Base-by-base conservation (phyloP, 805 yeast genomes). In the Starmerella bacillaris region DNA sequence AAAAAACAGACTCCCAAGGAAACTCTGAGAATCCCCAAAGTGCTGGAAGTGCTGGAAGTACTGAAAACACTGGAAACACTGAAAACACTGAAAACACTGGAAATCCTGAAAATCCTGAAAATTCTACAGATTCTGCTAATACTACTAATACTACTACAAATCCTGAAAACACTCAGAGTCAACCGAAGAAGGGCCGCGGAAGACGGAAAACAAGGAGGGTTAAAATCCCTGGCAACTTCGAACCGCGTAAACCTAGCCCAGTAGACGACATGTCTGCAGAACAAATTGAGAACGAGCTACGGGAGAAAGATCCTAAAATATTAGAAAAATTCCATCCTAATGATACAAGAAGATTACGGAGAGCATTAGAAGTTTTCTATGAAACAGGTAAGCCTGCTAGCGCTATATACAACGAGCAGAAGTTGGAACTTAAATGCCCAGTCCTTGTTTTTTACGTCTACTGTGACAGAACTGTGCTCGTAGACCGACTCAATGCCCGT, bases 251-350 rank as follows among this genome's bases (percentile, higher is more conserved):
- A 14, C 6, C 7, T 7, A 26, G 16, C 16, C 14, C 14, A 18
- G 14, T 7, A 20, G 34, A 6, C 11, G 68, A 76, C 37, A 44
- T 50, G 6, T 51, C 61, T 5, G 37, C 45, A 5, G 29, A 5
- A 9, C 40, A 44, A 3, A 60, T 76, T 1, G 69, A 74, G 36
- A 41, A 36, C 5, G 49, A 59, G 4, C 57, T 86, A 20, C 48
- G 53, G 30, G 46, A 56, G 18, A 51, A 66, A 3, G 98, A 89
- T 50, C 92, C 94, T 0, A 52, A 56, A 2, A 67, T 84, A 12
- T 75, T 86, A 0, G 61, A 60, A 15, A 86, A 82, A 51, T 89
- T 80, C 51, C 98, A 89, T 54, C 96, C 96, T 0, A 78, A 80
- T 46, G 96, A 89, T 51, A 65, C 67, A 2, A 59, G 96, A 31